Percentiles rank a stretch among this genome's conserved stretches.
Conservation (phyloP, 495 filamentous ascomycete species). For the Neurospora sp. region DNA sequence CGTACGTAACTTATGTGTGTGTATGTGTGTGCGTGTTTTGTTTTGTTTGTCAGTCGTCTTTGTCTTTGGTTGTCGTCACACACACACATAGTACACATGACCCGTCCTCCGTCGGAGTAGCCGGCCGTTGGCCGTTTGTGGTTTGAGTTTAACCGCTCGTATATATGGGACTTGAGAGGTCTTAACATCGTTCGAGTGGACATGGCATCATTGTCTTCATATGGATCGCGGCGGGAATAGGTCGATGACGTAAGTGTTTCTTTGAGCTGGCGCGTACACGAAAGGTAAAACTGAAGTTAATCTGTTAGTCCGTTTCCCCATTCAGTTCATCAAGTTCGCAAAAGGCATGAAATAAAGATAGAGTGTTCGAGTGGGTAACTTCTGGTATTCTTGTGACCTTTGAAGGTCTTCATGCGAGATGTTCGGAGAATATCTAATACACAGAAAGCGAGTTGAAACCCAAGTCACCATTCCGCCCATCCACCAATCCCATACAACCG, state of each 20-base stretch:
- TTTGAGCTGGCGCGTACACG: background rate
- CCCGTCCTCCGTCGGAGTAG: background rate
- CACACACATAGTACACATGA: background rate
- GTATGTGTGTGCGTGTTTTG: background rate
- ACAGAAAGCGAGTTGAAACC: slow-evolving; percentile 43
- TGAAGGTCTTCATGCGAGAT: slow-evolving; percentile 1
- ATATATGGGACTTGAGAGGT: background rate
- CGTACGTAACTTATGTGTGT: background rate
- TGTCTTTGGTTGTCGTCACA: background rate
- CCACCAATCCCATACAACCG: slow-evolving; percentile 4
- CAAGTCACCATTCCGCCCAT: background rate
- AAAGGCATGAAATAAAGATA: background rate
- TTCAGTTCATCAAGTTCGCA: background rate
- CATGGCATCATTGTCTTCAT: background rate
- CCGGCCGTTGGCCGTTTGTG: background rate
- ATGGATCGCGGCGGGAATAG: background rate
- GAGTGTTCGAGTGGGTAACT: slow-evolving; percentile 40
- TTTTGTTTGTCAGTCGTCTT: background rate
- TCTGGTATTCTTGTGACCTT: slow-evolving; percentile 42
- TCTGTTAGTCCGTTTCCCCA: background rate
- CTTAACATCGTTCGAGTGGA: background rate
- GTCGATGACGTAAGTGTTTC: background rate
- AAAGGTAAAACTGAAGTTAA: background rate
- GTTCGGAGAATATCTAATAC: slow-evolving; percentile 37
- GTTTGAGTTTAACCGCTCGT: background rate